phyloP scores from a whole-genome alignment of 768 basidiomycete genomes.

The Lactarius pseudohatsudake region DNA sequence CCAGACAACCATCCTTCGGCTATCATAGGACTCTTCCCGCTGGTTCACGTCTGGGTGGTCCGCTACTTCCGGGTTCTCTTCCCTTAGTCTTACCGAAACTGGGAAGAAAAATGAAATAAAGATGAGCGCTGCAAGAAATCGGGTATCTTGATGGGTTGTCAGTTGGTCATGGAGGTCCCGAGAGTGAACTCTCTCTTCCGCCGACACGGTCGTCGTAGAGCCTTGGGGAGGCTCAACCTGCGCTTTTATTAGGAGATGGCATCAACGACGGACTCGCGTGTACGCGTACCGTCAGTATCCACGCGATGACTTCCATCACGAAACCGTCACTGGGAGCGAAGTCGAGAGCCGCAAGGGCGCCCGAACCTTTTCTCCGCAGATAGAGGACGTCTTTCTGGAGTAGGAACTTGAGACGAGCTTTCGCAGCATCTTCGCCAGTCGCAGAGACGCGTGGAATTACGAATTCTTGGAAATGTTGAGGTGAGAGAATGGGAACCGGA shows the following conservation, averaged over 20 bases:
- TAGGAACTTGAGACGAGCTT: slow-evolving; percentile 14
- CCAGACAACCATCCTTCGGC: slow-evolving; percentile 13
- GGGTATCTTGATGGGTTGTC: slow-evolving; percentile 21
- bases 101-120: slow-evolving; percentile 22
- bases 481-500: slow-evolving; percentile 5
- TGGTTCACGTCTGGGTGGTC: not conserved
- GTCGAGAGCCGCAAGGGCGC: not conserved
- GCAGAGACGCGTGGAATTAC: slow-evolving; percentile 9
- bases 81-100: not conserved
- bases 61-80: not conserved
- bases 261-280: not conserved
- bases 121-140: slow-evolving; percentile 26
- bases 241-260: not conserved
- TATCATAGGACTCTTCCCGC: not conserved
- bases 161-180: slow-evolving; percentile 26
- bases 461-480: not conserved
- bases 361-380: not conserved
- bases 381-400: slow-evolving; percentile 12
- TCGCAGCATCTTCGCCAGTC: slow-evolving; percentile 13
- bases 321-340: slow-evolving; percentile 10
- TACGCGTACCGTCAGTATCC: slow-evolving; percentile 25
- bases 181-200: slow-evolving; percentile 8
- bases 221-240: slow-evolving; percentile 25
- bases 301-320: slow-evolving; percentile 15
- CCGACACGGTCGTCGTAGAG: not conserved